Evolutionary conservation across 176 grass and related monocot genomes (phyloP), one percentile per base, ranked within the genome.

Genomic region (Phoenix dactylifera): DNA sequence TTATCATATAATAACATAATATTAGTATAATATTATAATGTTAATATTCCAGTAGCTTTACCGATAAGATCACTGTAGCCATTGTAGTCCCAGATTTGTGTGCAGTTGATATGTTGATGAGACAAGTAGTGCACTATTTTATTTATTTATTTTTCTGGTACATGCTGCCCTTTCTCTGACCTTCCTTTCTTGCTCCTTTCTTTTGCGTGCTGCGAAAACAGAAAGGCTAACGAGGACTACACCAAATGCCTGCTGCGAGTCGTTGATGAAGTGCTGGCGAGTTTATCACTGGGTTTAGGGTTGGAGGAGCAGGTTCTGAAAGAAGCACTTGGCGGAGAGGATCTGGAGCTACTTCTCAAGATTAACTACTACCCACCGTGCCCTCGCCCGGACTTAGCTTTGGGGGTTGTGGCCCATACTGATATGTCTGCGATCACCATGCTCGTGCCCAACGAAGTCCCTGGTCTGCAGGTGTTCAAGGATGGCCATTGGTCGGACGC

Each of bases 311-410:
- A 20, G 4, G 3, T 1, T 5, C 1, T 74, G 0, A 62, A 63
- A 4, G 17, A 12, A 32, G 59, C 22, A 16, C 23, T 52, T 0
- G 50, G 59, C 26, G 71, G 71, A 18, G 50, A 65, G 5, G 51
- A 51, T 16, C 50, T 65, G 16, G 7, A 3, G 14, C 15, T 63
- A 17, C 44, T 58, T n/a, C 30, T 72, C 0, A 72, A 72, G 49
- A 66, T 79, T 3, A 72, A 79, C 20, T 79, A 79, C 20, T 79
- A 79, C 25, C 76, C 76, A n/a, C 66, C 58, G 14, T 79, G 76
- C 23, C 68, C 68, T 3, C 60, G 15, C 16, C 76, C 76, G 9
- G 60, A 72, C n/a, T 20, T 79, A 7, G 76, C 35, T 26, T 68
- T 79, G 7, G 68, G 76, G 1, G 52, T 79, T 12, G 60, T 52